Evolutionary conservation across 768 basidiomycete species (phyloP).

Genomic region (Chiua virens): DNA sequence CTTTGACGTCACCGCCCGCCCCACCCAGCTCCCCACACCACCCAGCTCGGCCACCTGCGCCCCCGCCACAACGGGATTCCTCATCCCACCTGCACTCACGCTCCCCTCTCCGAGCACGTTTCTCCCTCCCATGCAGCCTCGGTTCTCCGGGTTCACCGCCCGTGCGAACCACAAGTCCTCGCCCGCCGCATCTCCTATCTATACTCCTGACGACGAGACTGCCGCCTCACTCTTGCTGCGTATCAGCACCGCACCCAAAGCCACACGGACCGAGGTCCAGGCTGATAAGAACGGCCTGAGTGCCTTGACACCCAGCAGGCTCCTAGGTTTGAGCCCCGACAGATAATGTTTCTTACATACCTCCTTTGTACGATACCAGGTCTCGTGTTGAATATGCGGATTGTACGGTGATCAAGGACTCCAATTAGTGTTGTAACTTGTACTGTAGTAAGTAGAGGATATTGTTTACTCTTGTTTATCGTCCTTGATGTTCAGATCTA

Average conservation of each 20-base stretch:
- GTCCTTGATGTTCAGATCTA: conserved; percentile 12
- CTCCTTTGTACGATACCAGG: background rate
- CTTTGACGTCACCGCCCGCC: conserved; percentile 23
- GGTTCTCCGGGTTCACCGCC: conserved; percentile 20
- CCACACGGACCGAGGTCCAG: background rate
- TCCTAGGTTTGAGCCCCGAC: conserved; percentile 22
- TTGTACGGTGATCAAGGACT: background rate
- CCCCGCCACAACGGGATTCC: conserved; percentile 33
- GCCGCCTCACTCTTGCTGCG: conserved; percentile 68
- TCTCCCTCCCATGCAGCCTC: conserved; percentile 18
- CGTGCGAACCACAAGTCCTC: conserved; percentile 19
- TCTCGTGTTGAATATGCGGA: background rate
- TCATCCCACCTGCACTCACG: conserved; percentile 42
- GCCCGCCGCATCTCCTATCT: conserved; percentile 25
- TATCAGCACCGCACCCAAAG: conserved; percentile 42
- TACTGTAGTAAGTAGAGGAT: background rate
- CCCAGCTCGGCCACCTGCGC: conserved; percentile 55
- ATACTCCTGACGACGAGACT: conserved; percentile 62
- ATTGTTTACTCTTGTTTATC: conserved; percentile 13
- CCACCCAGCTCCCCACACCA: conserved; percentile 50
- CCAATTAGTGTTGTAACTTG: background rate
- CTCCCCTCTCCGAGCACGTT: conserved; percentile 35
- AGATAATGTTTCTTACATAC: conserved; percentile 1
- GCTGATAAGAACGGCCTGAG: background rate
- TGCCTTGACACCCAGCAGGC: conserved; percentile 28